Base-by-base conservation (phyloP, 2,329 filamentous ascomycete genomes). In the Chaetomium sp. region DNA sequence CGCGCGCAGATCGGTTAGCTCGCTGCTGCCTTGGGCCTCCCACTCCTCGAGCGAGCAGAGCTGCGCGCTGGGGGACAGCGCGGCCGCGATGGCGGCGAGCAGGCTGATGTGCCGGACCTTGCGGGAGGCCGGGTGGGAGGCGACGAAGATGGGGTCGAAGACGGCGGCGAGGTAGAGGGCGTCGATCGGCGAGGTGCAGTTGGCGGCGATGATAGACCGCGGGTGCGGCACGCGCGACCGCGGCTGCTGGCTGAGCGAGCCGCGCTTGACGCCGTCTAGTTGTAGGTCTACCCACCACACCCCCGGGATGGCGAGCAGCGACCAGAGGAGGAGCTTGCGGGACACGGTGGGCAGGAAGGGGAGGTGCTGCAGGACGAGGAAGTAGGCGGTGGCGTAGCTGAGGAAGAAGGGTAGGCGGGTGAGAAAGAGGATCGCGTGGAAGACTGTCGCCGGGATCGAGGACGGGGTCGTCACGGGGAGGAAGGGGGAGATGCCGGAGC, bases 261-360 rank as follows among this genome's bases (percentile, higher is more conserved):
- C 95, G 79, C 93, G 91, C 78, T 92, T 93, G 61, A 99, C 95
- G 65, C 94, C 94, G 76, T 99, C 95, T 70, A 99, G 92, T 77
- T 97, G 94, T n/a, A 99, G 82, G 78, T 99, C 95, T 63, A 97
- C 89, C 94, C 94, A 98, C 93, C 93, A 98, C 64, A 99, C 91
- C 31, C 95, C 94, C 0, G 93, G 92, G 65, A 96, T 90, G 45
- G 88, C 90, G 71, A 99, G 85, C 69, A 98, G 85, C 66, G 87
- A 85, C 94, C 95, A 98, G 60, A 98, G 80, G 57, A 92, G 87
- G 13, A 91, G 87, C 79, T 98, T 98, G 73, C 92, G 92, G 51
- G 88, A 73, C 65, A 82, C 76, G 35, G 80, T 77, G 16, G 84
- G 84, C 23, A 87, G 75, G 21, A 62, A 49, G 0, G 93, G 93